phyloP scores from a whole-genome alignment of 352 stramenopile genomes.

The Phytophthora litchii region DNA sequence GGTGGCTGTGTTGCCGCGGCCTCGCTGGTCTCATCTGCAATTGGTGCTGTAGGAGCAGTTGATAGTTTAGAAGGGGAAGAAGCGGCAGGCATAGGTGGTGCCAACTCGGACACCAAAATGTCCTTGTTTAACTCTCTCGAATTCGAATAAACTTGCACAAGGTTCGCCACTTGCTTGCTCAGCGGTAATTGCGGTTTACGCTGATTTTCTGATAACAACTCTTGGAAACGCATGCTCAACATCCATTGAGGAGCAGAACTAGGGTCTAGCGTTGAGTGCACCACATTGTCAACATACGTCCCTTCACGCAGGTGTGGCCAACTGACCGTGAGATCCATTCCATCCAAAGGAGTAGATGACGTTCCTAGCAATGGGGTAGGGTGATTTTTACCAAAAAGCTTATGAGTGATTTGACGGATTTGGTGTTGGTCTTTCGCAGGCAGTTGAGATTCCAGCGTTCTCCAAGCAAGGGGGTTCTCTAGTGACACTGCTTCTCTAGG shows the following conservation, averaged over 20 bases:
- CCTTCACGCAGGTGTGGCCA: conserved; percentile 82
- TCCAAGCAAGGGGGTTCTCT: conserved; percentile 32
- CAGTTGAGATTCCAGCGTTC: conserved; percentile 31
- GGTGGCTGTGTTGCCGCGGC: background rate
- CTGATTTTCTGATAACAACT: conserved; percentile 46
- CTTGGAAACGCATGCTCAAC: conserved; percentile 53
- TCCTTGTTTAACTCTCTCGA: conserved; percentile 70
- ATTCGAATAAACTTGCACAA: conserved; percentile 80
- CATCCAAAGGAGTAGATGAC: conserved; percentile 46
- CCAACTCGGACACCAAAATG: conserved; percentile 75
- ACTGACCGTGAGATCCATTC: conserved; percentile 62
- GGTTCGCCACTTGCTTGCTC: conserved; percentile 67
- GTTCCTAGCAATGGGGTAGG: conserved; percentile 43
- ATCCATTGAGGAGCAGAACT: conserved; percentile 70
- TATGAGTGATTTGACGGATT: conserved; percentile 34
- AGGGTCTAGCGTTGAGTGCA: conserved; percentile 80
- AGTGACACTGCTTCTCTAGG: conserved; percentile 36
- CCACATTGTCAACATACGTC: conserved; percentile 84
- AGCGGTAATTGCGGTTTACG: conserved; percentile 65
- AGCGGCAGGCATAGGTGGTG: conserved; percentile 47
- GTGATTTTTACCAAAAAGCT: conserved; percentile 44
- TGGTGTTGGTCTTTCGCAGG: conserved; percentile 13
- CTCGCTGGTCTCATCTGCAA: conserved; percentile 3
- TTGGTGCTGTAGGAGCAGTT: background rate
- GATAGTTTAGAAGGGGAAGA: conserved; percentile 23